phyloP scores from a whole-genome alignment of 805 yeast species.

The Kluyveromyces lactis region DNA sequence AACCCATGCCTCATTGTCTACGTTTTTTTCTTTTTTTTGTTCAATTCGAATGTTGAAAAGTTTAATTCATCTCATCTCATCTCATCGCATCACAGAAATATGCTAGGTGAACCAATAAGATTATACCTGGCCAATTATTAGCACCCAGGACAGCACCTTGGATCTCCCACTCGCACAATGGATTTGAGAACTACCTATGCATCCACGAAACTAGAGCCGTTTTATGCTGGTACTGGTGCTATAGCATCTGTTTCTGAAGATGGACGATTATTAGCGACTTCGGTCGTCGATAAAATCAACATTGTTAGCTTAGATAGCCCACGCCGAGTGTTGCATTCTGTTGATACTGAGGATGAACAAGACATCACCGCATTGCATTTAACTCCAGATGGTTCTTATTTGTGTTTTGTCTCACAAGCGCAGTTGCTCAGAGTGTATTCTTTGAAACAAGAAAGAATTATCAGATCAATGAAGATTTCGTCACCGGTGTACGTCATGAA shows the following conservation, averaged over 20 bases:
- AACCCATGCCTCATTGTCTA: no score
- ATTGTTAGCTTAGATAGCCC: conserved; percentile 51
- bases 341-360: conserved; percentile 81
- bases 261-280: conserved; percentile 64
- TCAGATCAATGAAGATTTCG: conserved; percentile 49
- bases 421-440: conserved; percentile 66
- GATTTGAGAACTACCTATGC: conserved; percentile 29
- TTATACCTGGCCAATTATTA: no score
- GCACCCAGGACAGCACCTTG: not conserved
- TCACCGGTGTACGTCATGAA: conserved; percentile 79
- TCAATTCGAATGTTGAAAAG: not conserved
- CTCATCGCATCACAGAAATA: not conserved
- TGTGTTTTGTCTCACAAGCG: conserved; percentile 76
- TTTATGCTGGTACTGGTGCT: conserved; percentile 75
- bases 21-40: not conserved
- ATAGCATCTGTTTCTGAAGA: conserved; percentile 59
- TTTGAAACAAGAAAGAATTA: conserved; percentile 28
- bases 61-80: not conserved
- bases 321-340: conserved; percentile 35
- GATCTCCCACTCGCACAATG: conserved; percentile 10
- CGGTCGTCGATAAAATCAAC: conserved; percentile 68
- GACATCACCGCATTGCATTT: conserved; percentile 64
- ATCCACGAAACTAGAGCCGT: conserved; percentile 54
- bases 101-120: not conserved
- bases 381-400: conserved; percentile 62